These are phyloP conservation scores for Ustanciosporium gigantosporum DNA, from an alignment of 1,284 basidiomycete genomes.

Conservation along the genomic window DNA sequence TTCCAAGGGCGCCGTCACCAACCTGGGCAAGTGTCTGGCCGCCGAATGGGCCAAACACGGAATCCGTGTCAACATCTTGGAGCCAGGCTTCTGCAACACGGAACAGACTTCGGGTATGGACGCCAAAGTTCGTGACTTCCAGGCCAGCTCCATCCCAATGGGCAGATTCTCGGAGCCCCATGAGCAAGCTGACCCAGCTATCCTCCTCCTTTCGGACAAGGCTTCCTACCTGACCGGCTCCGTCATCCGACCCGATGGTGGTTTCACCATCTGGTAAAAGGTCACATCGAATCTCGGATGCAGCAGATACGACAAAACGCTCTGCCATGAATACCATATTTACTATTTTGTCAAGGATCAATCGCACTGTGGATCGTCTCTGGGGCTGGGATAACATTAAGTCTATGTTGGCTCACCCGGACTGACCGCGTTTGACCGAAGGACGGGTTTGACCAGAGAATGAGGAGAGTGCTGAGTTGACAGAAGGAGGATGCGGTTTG, in stretches of 20 bases:
- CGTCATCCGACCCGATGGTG: conserved; percentile 54
- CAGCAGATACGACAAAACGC: too few species aligned
- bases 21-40: conserved; percentile 61
- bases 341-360: too few species aligned
- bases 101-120: conserved; percentile 61
- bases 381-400: too few species aligned
- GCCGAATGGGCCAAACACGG: conserved; percentile 59
- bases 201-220: conserved; percentile 57
- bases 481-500: too few species aligned
- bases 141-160: conserved; percentile 57
- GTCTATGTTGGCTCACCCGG: too few species aligned
- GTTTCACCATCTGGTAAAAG: conserved; percentile 59
- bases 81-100: conserved; percentile 60
- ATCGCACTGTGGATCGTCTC: too few species aligned
- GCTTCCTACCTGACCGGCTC: conserved; percentile 56
- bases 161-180: conserved; percentile 58
- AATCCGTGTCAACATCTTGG: conserved; percentile 60
- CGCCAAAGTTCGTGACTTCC: conserved; percentile 56
- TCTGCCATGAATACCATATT: too few species aligned
- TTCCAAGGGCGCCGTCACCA: conserved; percentile 60
- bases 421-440: too few species aligned
- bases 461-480: too few species aligned
- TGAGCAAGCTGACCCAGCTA: conserved; percentile 58
- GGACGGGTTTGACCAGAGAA: too few species aligned
- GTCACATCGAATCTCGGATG: too few species aligned